Conservation (phyloP, 306 rosid species). For the Macrotyloma uniflorum region DNA sequence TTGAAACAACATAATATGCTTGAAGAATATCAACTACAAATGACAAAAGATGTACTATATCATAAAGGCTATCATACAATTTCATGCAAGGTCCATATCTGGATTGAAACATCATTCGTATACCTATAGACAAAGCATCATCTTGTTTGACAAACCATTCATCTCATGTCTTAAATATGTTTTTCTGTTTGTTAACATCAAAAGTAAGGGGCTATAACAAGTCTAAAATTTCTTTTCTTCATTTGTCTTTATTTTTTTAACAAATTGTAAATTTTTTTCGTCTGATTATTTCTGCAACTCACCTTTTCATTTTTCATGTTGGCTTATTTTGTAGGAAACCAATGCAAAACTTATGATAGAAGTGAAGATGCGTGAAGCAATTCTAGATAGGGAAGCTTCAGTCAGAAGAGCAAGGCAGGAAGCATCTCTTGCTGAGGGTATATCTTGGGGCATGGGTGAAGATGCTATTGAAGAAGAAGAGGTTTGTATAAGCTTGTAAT, state of each 20-base stretch:
- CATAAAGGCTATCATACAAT: no score
- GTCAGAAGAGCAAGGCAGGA: conserved; percentile 80
- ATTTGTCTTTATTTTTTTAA: neutral
- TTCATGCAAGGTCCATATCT: no score
- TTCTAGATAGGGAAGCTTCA: conserved; percentile 87
- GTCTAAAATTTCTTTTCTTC: neutral
- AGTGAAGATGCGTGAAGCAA: conserved; percentile 63
- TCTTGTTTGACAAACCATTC: no score
- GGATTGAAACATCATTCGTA: no score
- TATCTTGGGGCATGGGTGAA: conserved; percentile 98
- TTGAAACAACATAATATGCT: no score
- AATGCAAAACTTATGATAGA: conserved; percentile 59
- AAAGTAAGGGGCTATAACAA: no score
- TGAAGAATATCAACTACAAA: no score
- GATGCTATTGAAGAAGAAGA: conserved; percentile 96
- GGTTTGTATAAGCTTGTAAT: conserved; percentile 53
- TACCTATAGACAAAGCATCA: no score
- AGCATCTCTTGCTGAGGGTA: conserved; percentile 84
- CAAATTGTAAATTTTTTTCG: neutral
- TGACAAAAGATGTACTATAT: no score
- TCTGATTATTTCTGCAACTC: conserved; percentile 9
- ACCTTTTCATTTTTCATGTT: neutral
- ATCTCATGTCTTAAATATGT: no score
- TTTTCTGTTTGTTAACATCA: no score
- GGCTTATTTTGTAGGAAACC: conserved; percentile 59